Base-by-base conservation (phyloP, 805 yeast genomes). In the Priceomyces haplophilus region DNA sequence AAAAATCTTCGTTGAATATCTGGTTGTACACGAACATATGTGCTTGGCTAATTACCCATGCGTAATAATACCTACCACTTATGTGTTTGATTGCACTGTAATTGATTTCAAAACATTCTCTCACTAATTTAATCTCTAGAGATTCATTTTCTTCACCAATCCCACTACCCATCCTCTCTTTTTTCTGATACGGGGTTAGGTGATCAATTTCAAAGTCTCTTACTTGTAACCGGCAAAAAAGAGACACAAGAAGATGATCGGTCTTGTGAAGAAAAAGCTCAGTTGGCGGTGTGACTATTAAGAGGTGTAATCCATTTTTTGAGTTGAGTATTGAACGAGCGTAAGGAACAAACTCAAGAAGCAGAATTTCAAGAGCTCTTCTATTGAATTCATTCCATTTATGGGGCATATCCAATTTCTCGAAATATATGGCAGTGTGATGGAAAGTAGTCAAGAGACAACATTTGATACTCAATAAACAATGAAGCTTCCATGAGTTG, bases 31-130 rank as follows among this genome's bases (percentile, higher is more conserved):
- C 24, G 8, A 21, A 21, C 24, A 21, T 21, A 21, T 75, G 76
- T 1, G 84, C 81, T 51, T 81, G 81, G 30, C 78, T 65, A 57
- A 82, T 72, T 60, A 83, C 73, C 79, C 82, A 80, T 2, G 88
- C 82, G 51, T 79, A 79, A 43, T 79, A 79, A 54, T 81, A 82
- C 48, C 77, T 19, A 67, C 63, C 21, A 56, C 65, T 13, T 58
- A 51, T 7, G 55, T 52, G n/a, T 32, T 32, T 32, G 8, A 32
- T 10, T 16, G 17, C 11, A 19, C 16, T 19, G 11, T 19, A 4
- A 19, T 10, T 4, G 11, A 32, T 13, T 19, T 32, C 34, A 8
- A 16, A 8, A 10, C 10, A 32, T 12, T 32, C 15, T 5, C 4
- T 32, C 34, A 32, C 15, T 19, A 16, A 16, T 7, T 32, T 19